Evolutionary conservation across 2,329 filamentous ascomycete genomes (phyloP), one percentile per base, ranked within the genome.

Genomic region (Neofusicoccum ribis): DNA sequence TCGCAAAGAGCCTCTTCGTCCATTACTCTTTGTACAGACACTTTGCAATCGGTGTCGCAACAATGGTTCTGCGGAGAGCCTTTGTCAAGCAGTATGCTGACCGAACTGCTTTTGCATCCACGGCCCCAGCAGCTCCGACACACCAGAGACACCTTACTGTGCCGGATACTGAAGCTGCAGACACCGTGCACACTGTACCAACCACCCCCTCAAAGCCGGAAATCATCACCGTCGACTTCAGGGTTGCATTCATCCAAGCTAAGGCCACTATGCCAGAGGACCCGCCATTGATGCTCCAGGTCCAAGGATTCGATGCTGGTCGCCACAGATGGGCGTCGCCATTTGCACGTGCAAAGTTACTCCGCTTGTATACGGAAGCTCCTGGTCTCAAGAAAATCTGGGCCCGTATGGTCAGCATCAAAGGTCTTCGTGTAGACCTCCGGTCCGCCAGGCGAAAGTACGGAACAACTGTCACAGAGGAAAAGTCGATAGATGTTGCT

Each of bases 21-120:
- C 90, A 96, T 59, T 98, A 98, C 74, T 99, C 96, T 0, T 85
- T 99, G 0, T 97, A 96, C 76, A 89, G 93, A 3, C 93, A 97
- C 74, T 99, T 97, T 73, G 90, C 93, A 0, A 84, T 96, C 31
- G 91, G 92, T 0, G 88, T 98, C 66, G 95, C 94, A 8, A 81
- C 85, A 27, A 89, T 88, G 73, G 91, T 96, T 2, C 77, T 99
- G 27, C 76, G 73, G 52, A 77, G 77, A 50, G 82, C 81, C 0
- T 81, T 83, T 63, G 72, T 75, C 52, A 66, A 63, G 36, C 50
- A 67, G 51, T 50, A 72, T 12, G 43, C 43, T 39, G 63, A 64
- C 14, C 51, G 52, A 23, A 46, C n/a, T 31, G 27, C 27, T 20
- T 54, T 65, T 8, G 46, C 51, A 6, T 27, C 27, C 31, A 41